Conservation (phyloP, 768 basidiomycete species). For the Amanita pseudoporphyria region DNA sequence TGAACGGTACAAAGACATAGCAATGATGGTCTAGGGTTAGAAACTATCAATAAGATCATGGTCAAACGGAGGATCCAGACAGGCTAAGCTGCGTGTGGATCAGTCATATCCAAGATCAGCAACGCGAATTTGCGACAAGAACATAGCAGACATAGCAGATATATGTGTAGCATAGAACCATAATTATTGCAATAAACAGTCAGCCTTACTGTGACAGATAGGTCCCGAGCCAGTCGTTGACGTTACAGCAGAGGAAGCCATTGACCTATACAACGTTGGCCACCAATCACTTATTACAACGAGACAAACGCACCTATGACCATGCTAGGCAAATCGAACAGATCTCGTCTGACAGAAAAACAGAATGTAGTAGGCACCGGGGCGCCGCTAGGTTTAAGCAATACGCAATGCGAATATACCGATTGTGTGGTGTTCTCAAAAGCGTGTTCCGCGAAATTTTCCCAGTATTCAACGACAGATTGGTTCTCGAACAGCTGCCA, state of each 20-base stretch:
- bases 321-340: slow-evolving; percentile 84
- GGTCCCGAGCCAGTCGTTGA: slow-evolving; percentile 1
- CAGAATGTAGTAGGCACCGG: slow-evolving; percentile 91
- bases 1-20: not conserved
- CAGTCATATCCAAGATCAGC: slow-evolving; percentile 2
- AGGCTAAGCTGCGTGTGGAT: not conserved
- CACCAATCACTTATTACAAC: slow-evolving; percentile 6
- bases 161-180: slow-evolving; percentile 1
- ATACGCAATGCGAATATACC: slow-evolving; percentile 85
- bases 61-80: not conserved
- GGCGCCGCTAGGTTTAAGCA: slow-evolving; percentile 76
- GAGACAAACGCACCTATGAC: slow-evolving; percentile 57
- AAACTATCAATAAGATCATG: not conserved
- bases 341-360: slow-evolving; percentile 88
- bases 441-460: slow-evolving; percentile 93
- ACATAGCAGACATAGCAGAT: slow-evolving; percentile 5
- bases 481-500: slow-evolving; percentile 86
- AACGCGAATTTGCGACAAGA: not conserved
- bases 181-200: slow-evolving; percentile 8
- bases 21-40: not conserved
- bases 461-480: slow-evolving; percentile 93
- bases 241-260: slow-evolving; percentile 72
- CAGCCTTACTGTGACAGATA: not conserved
- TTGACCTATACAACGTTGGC: slow-evolving; percentile 44
- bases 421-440: slow-evolving; percentile 97